These are phyloP conservation scores for Rosa chinensis DNA, from an alignment of 306 rosid species.

Conservation along the genomic window DNA sequence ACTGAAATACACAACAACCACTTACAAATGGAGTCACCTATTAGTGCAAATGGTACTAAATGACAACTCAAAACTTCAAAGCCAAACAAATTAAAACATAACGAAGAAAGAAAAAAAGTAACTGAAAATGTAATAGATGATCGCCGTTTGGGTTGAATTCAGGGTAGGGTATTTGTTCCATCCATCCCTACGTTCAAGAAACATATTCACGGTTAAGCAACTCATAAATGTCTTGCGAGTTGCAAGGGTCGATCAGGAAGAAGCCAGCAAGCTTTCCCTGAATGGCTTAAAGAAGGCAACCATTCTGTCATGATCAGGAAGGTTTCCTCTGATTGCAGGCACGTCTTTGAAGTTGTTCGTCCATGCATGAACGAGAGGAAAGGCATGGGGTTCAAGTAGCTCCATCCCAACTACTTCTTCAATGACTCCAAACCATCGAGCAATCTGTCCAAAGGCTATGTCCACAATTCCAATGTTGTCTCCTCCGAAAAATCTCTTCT, in stretches of 20 bases:
- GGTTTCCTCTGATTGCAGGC: constrained; percentile 27
- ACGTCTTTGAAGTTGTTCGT: constrained; percentile 20
- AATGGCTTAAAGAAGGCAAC: not conserved
- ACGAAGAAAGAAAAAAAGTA: too few species aligned
- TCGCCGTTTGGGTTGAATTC: not conserved
- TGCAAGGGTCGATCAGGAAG: not conserved
- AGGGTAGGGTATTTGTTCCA: not conserved
- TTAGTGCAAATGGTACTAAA: too few species aligned
- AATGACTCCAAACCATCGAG: constrained; percentile 21
- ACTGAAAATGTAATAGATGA: not conserved
- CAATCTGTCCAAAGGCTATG: constrained; percentile 21
- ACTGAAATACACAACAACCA: not conserved
- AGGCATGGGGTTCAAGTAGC: constrained; percentile 17
- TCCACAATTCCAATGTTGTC: constrained; percentile 32
- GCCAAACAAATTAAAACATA: too few species aligned
- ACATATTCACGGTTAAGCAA: not conserved
- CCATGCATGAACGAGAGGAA: constrained; percentile 33
- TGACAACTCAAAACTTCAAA: not conserved
- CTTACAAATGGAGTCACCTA: too few species aligned
- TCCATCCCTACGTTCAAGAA: not conserved
- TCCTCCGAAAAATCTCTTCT: constrained; percentile 27
- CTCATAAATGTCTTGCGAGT: not conserved
- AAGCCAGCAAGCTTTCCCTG: not conserved
- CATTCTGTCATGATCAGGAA: constrained; percentile 17
- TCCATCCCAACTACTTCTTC: constrained; percentile 17